Evolutionary conservation across 768 basidiomycete species (phyloP).

Genomic region (Lactarius quietus): DNA sequence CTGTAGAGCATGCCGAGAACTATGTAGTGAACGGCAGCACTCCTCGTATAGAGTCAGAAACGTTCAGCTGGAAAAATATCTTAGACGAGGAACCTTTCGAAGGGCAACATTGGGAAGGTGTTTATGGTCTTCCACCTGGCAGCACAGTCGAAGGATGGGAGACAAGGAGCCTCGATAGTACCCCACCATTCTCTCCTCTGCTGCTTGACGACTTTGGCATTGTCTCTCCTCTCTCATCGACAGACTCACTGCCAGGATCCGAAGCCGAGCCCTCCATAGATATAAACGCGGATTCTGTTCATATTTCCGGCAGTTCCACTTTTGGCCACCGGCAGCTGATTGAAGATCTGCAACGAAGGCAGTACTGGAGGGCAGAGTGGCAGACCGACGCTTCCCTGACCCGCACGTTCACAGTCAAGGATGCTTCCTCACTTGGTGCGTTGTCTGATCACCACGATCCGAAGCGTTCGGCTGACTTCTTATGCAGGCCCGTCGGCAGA

Average conservation of each 20-base stretch:
- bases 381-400: constrained; percentile 41
- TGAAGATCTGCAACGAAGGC: constrained; percentile 58
- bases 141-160: constrained; percentile 43
- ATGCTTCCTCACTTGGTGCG: constrained; percentile 71
- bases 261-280: constrained; percentile 4
- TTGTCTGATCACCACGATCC: neutral
- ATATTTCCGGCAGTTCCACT: neutral
- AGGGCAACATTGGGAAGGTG: constrained; percentile 82
- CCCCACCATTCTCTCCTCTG: constrained; percentile 65
- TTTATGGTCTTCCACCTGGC: constrained; percentile 53
- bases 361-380: constrained; percentile 78
- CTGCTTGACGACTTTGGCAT: constrained; percentile 28
- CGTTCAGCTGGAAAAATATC: constrained; percentile 75
- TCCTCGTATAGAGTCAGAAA: constrained; percentile 37
- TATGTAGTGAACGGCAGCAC: constrained; percentile 48
- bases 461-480: neutral
- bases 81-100: constrained; percentile 80
- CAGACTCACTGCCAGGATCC: constrained; percentile 17
- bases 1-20: constrained; percentile 50
- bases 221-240: constrained; percentile 23
- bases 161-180: constrained; percentile 51
- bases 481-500: constrained; percentile 45
- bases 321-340: constrained; percentile 50
- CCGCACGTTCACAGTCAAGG: constrained; percentile 56
- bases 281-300: neutral